phyloP scores from a whole-genome alignment of 306 rosid species.

The Urtica urens region DNA sequence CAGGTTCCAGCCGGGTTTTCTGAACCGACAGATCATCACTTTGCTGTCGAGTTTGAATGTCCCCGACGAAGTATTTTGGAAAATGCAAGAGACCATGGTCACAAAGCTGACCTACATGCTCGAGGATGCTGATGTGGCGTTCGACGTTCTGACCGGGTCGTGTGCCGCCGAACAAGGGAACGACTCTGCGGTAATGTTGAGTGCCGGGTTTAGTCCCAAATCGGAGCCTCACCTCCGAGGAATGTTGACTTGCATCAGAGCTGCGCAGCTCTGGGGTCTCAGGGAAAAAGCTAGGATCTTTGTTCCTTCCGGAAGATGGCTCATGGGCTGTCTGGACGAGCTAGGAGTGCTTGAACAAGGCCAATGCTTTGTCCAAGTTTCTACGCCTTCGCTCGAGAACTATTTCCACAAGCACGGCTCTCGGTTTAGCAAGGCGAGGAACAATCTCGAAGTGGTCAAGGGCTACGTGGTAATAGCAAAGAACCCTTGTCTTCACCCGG shows the following conservation, averaged over 20 bases:
- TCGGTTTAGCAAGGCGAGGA: conserved; percentile 36
- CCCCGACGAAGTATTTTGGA: conserved; percentile 56
- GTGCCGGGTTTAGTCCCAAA: conserved; percentile 77
- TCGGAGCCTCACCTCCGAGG: conserved; percentile 85
- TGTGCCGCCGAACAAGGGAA: conserved; percentile 79
- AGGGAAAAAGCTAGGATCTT: conserved; percentile 79
- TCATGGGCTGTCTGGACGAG: conserved; percentile 85
- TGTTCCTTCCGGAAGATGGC: conserved; percentile 74
- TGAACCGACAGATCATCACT: conserved; percentile 72
- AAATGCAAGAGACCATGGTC: conserved; percentile 72
- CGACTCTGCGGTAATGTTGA: conserved; percentile 81
- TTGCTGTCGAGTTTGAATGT: conserved; percentile 56
- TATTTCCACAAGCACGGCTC: conserved; percentile 87
- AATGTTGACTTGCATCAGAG: conserved; percentile 61
- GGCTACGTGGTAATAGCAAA: conserved; percentile 65
- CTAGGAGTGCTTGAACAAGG: conserved; percentile 57
- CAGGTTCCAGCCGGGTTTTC: conserved; percentile 80
- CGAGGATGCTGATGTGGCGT: conserved; percentile 49
- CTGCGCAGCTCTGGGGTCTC: conserved; percentile 75
- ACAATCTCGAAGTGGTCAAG: conserved; percentile 37
- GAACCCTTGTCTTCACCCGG: conserved; percentile 93
- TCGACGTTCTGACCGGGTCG: conserved; percentile 63
- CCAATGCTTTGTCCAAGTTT: conserved; percentile 75
- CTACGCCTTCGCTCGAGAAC: conserved; percentile 57
- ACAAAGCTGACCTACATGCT: conserved; percentile 46